Evolutionary conservation across 1,284 basidiomycete genomes (phyloP), one percentile per base, ranked within the genome.

Genomic region (Binderoboletus segoi): DNA sequence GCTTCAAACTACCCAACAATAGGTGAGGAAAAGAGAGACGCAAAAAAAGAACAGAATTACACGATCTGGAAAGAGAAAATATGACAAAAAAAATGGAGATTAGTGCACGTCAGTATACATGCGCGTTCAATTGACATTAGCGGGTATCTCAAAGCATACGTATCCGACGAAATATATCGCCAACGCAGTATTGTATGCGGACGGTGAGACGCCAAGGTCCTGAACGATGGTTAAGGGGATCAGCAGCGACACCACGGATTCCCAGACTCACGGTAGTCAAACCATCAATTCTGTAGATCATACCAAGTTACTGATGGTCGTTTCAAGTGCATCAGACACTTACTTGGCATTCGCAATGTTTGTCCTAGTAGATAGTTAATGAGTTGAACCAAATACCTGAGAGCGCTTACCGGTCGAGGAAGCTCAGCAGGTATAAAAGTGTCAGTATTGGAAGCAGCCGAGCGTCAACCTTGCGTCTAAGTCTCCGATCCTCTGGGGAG

Each of bases 261-360:
- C 55, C 53, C 20, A 28, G 45, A 45, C 59, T 52, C 61, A 80
- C 80, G 4, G 74, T 74, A 26, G 73, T 73, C 41, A 82, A 67
- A 26, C 80, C 80, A 59, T 79, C 69, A 40, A 83, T 74, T 64
- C 79, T 82, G 49, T 6, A 24, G 43, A 52, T 12, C 24, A 54
- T 21, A 54, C 32, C 42, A 48, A 16, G 23, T 56, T 23, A 56
- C 23, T 13, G 1, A 38, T 43, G 18, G 7, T 21, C 21, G 4
- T n/a, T n/a, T 37, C 28, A 40, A 42, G 8, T 45, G 30, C 16
- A 37, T 59, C 53, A n/a, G 37, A 66, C 63, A 60, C 74, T 68
- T 61, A 82, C 81, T 78, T 84, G 24, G 86, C 85, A 71, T 88
- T 88, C 38, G 84, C 86, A 60, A 90, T 82, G 64, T 88, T 89